These are phyloP conservation scores for Zygoascus sp. DNA, from an alignment of 1,139 yeast species.

Conservation along the genomic window DNA sequence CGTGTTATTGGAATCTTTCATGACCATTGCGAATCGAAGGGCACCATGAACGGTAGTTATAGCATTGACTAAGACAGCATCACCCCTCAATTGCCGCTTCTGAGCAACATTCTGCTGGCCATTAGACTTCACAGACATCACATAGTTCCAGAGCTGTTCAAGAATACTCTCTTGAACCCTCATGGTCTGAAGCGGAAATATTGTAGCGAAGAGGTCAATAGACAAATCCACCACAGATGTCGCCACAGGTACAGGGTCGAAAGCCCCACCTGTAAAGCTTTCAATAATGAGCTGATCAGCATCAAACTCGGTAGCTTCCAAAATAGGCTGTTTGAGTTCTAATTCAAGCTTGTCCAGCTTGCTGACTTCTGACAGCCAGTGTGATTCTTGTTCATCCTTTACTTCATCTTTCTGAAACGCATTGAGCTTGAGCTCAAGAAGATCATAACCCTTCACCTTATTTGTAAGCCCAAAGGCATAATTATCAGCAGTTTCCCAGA, in stretches of 20 bases:
- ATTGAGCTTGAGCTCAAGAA: conserved; percentile 18
- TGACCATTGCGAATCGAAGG: conserved; percentile 32
- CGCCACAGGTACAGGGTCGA: conserved; percentile 26
- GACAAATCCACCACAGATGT: conserved; percentile 66
- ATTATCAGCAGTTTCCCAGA: conserved; percentile 35
- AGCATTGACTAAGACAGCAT: conserved; percentile 56
- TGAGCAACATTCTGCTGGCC: conserved; percentile 27
- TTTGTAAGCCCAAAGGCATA: conserved; percentile 36
- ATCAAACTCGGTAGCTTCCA: conserved; percentile 29
- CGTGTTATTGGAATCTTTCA: conserved; percentile 13
- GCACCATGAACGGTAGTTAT: conserved; percentile 62
- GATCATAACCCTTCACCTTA: conserved; percentile 25
- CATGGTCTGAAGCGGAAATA: conserved; percentile 69
- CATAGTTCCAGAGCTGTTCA: conserved; percentile 66
- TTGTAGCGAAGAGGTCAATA: conserved; percentile 65
- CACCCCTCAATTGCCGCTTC: conserved; percentile 26
- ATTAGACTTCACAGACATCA: conserved; percentile 18
- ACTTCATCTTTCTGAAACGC: conserved; percentile 13
- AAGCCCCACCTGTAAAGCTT: not conserved
- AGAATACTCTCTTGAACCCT: conserved; percentile 82
- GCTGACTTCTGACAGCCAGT: conserved; percentile 31
- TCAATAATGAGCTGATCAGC: conserved; percentile 21
- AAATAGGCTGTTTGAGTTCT: conserved; percentile 23
- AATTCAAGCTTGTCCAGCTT: conserved; percentile 24
- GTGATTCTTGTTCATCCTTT: conserved; percentile 23